Evolutionary conservation across 2,329 filamentous ascomycete genomes (phyloP).

Genomic region (Aspergillus hortae): DNA sequence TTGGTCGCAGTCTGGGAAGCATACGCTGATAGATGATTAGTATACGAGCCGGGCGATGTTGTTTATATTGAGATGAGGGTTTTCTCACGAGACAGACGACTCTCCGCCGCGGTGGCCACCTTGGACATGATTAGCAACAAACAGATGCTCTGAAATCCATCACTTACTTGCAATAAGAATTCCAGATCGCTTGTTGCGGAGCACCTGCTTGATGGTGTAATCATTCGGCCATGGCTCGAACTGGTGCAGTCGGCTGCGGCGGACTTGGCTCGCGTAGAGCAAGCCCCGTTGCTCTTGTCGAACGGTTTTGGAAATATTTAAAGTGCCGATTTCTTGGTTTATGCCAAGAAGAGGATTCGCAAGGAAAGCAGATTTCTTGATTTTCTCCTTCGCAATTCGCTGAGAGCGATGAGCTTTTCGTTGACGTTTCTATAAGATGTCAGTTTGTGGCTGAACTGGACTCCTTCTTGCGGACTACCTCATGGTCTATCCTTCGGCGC

Average conservation of each 20-base stretch:
- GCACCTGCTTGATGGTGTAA: conserved; percentile 28
- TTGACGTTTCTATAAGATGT: conserved; percentile 26
- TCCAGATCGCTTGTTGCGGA: conserved; percentile 33
- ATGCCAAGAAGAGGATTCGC: conserved; percentile 26
- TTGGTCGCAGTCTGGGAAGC: conserved; percentile 29
- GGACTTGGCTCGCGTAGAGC: conserved; percentile 31
- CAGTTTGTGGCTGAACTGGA: conserved; percentile 1
- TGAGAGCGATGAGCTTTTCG: conserved; percentile 21
- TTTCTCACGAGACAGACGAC: conserved; percentile 30
- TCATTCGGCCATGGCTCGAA: conserved; percentile 26
- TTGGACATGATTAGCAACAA: conserved; percentile 15
- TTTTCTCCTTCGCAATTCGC: conserved; percentile 30
- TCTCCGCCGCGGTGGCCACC: conserved; percentile 27
- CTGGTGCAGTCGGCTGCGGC: conserved; percentile 27
- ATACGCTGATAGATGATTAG: conserved; percentile 22
- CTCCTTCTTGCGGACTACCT: conserved; percentile 17
- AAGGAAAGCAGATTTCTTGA: conserved; percentile 28
- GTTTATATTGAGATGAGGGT: neutral
- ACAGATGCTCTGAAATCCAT: neutral
- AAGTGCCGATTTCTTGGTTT: conserved; percentile 28
- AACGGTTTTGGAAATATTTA: conserved; percentile 12
- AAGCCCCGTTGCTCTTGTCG: conserved; percentile 25
- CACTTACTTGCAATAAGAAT: conserved; percentile 35
- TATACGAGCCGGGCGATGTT: neutral
- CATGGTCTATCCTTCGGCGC: conserved; percentile 49